Evolutionary conservation across 306 rosid species (phyloP).

Genomic region (Crataegus laevigata): DNA sequence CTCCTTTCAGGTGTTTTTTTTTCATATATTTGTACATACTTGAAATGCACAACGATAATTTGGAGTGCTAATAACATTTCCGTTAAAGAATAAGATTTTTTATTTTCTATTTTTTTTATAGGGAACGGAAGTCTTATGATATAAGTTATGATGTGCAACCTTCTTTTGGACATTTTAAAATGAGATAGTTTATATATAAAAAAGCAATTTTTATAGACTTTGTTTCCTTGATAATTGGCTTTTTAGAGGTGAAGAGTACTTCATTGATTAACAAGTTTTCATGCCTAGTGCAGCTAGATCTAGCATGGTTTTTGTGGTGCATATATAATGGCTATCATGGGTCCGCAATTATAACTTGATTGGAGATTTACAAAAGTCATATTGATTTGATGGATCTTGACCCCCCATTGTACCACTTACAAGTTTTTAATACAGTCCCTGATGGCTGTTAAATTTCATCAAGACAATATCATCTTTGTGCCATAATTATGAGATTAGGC

Average conservation of each 20-base stretch:
- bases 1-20: not conserved
- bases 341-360: not conserved
- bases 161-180: not conserved
- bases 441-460: not conserved
- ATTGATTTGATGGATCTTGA: not conserved
- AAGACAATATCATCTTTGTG: not conserved
- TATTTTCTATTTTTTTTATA: too few species aligned
- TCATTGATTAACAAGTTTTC: not conserved
- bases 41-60: too few species aligned
- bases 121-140: not conserved
- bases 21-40: not conserved
- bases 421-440: not conserved
- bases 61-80: not conserved
- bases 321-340: not conserved
- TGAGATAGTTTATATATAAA: not conserved
- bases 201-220: not conserved
- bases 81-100: too few species aligned
- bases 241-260: not conserved
- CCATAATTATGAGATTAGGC: not conserved
- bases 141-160: not conserved
- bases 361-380: constrained; percentile 1
- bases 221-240: not conserved
- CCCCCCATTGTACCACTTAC: not conserved
- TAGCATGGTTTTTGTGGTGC: not conserved
- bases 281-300: not conserved